These are phyloP conservation scores for Candida golubevii DNA, from an alignment of 805 yeast genomes.

Conservation along the genomic window DNA sequence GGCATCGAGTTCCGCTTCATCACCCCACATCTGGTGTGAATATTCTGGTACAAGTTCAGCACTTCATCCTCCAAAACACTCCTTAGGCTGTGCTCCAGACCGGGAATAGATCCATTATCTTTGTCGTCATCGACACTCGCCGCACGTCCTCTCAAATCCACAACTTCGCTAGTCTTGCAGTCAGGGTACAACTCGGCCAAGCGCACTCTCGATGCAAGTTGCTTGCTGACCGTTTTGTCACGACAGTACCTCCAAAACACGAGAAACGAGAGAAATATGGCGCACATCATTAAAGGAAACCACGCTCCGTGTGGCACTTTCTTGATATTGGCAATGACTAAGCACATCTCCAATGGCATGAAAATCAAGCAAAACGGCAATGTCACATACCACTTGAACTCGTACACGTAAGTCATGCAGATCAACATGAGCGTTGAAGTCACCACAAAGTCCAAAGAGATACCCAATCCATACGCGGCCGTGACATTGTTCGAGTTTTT, in stretches of 20 bases:
- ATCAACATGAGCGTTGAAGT: slow-evolving; percentile 46
- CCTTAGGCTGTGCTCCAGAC: slow-evolving; percentile 1
- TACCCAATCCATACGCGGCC: slow-evolving; percentile 59
- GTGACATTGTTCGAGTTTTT: slow-evolving; percentile 47
- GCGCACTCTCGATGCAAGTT: slow-evolving; percentile 29
- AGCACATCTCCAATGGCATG: slow-evolving; percentile 43
- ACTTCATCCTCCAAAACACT: background rate
- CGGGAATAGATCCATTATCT: background rate
- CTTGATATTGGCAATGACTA: slow-evolving; percentile 45
- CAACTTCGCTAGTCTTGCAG: slow-evolving; percentile 16
- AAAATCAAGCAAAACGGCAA: slow-evolving; percentile 35
- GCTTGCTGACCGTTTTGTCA: slow-evolving; percentile 36
- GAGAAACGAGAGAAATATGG: slow-evolving; percentile 34
- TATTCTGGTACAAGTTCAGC: slow-evolving; percentile 2
- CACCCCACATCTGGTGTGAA: slow-evolving; percentile 21
- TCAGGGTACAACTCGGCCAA: slow-evolving; percentile 33
- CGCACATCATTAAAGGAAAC: slow-evolving; percentile 51
- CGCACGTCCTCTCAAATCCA: slow-evolving; percentile 16
- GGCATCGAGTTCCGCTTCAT: slow-evolving; percentile 21
- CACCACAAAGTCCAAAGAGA: slow-evolving; percentile 50
- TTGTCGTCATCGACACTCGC: background rate
- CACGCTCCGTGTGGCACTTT: slow-evolving; percentile 60
- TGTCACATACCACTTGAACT: slow-evolving; percentile 31
- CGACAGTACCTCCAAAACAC: slow-evolving; percentile 48
- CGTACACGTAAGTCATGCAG: slow-evolving; percentile 45